Base-by-base conservation (phyloP, 2,329 filamentous ascomycete genomes). In the Aspergillus sp. region DNA sequence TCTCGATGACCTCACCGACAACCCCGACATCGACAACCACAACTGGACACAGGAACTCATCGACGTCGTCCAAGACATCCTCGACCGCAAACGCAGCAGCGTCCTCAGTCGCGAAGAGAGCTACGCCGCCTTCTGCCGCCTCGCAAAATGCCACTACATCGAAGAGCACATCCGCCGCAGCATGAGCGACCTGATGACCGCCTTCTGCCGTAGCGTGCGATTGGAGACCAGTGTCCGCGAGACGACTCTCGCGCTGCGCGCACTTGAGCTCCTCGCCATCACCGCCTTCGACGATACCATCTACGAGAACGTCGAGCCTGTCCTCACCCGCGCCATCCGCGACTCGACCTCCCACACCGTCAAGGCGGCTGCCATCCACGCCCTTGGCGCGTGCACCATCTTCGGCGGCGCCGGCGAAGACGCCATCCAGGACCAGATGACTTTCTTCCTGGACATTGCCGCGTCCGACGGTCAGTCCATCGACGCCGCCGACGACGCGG, bases 21-120 rank as follows among this genome's bases (percentile, higher is more conserved):
- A 74, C 41, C 78, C 78, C n/a, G 81, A 84, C 4, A 16, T 48
- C 48, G 79, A 81, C 11, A 73, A 78, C 45, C 79, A 80, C 21
- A 76, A 76, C 17, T 89, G 88, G 81, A 81, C 84, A 43, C 74
- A 82, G 14, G 80, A 83, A 52, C 73, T 92, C 31, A 76, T 80
- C 23, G 81, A 86, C 56, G 82, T 86, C 53, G 85, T 95, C 57
- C 79, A 87, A 45, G 85, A 88, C 60, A 82, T 96, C 23, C 78
- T 87, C 50, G 84, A 89, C 61, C 86, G 89, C 63, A 96, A 95
- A 78, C 85, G 87, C 59, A 90, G 87, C 71, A 91, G 86, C 59
- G 82, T 81, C 20, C 83, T 88, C 57, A 84, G 85, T 19, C 84
- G 91, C 48, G 87, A 91, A 63, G 78, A 83, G 38, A 81, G 80